phyloP scores from a whole-genome alignment of 257 asterid species.

The Solanum arcanum region DNA sequence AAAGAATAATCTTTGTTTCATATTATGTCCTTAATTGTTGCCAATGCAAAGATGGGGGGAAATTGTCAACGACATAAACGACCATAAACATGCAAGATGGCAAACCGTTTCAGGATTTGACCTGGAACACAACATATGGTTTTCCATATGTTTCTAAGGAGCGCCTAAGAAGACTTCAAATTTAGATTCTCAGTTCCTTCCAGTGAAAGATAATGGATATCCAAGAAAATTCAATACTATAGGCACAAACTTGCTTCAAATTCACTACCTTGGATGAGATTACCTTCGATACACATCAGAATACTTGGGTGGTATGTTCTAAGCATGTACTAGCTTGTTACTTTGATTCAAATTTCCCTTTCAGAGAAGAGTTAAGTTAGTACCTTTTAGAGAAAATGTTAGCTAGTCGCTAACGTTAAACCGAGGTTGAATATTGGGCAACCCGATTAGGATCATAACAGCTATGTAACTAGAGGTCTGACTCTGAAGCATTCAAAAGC shows the following conservation, averaged over 20 bases:
- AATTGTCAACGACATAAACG: background rate
- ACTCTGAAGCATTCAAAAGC: background rate
- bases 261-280: background rate
- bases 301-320: background rate
- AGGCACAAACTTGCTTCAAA: background rate
- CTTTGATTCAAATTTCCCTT: background rate
- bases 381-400: background rate
- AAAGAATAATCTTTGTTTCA: background rate
- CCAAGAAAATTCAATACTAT: background rate
- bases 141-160: background rate
- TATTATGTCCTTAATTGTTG: background rate
- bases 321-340: background rate
- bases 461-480: background rate
- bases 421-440: background rate
- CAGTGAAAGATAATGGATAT: background rate
- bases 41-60: background rate
- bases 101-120: background rate
- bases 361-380: background rate
- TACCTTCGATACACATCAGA: background rate
- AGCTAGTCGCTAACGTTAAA: background rate
- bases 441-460: background rate
- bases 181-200: background rate
- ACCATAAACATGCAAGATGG: background rate
- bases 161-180: background rate
- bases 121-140: background rate